These are phyloP conservation scores for Monoraphidium neglectum DNA, from an alignment of 139 green algal species.

Conservation along the genomic window DNA sequence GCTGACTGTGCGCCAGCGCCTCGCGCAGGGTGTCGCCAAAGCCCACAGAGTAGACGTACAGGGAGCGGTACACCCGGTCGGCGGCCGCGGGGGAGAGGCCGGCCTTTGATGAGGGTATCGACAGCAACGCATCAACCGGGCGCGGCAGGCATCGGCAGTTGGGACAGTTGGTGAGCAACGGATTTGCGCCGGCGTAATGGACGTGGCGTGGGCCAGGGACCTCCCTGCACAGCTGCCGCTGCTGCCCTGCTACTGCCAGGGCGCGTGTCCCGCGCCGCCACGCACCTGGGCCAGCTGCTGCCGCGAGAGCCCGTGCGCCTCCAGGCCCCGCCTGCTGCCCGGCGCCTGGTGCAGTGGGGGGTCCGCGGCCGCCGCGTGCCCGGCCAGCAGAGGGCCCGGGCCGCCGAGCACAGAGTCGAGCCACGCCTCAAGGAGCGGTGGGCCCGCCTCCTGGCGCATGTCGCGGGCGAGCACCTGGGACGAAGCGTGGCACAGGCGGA, in stretches of 20 bases:
- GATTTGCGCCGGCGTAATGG: background rate
- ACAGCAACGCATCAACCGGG: slow-evolving; percentile 3
- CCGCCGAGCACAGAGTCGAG: slow-evolving; percentile 3
- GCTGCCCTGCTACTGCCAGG: background rate
- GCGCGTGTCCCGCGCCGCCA: background rate
- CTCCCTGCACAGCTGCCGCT: too few relatives aligned
- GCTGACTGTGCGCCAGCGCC: slow-evolving; percentile 44
- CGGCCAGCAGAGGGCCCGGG: background rate
- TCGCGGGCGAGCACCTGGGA: background rate
- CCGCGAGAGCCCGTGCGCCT: too few relatives aligned
- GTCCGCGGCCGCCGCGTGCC: too few relatives aligned
- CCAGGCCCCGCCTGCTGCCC: too few relatives aligned
- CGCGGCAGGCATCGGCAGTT: background rate
- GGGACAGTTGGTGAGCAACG: background rate
- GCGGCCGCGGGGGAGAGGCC: slow-evolving; percentile 42
- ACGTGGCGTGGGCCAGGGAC: too few relatives aligned
- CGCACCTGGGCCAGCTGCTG: too few relatives aligned
- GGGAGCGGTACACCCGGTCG: slow-evolving; percentile 46
- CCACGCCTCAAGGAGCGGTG: slow-evolving; percentile 6
- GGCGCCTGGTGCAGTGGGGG: too few relatives aligned
- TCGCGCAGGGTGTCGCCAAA: slow-evolving; percentile 62
- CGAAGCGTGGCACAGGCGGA: background rate
- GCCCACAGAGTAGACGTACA: slow-evolving; percentile 65
- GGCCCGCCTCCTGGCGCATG: background rate
- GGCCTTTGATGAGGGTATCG: background rate